Percentiles rank a stretch among this genome's conserved stretches.
phyloP scores from a whole-genome alignment of 257 asterid species.

The Misopates orontium region DNA sequence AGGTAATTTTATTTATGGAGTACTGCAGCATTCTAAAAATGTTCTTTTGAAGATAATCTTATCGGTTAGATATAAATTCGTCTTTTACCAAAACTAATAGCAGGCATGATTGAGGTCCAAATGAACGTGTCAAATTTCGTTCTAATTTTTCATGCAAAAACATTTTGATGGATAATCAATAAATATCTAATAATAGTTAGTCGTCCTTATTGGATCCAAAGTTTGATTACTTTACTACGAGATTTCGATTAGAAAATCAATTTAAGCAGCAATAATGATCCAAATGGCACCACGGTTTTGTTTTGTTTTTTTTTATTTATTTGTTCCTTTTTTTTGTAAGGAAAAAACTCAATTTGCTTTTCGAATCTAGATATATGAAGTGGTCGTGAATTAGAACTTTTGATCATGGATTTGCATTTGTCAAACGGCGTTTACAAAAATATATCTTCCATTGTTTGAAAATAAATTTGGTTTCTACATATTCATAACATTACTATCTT shows the following conservation, averaged over 20 bases:
- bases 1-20: neutral
- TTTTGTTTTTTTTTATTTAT: no score
- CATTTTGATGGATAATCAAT: neutral
- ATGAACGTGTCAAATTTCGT: neutral
- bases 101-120: conserved; percentile 4
- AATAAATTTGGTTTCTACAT: no score
- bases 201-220: neutral
- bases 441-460: no score
- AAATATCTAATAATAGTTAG: neutral
- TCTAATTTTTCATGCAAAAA: neutral
- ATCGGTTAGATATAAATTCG: neutral
- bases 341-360: neutral
- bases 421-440: no score
- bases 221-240: neutral
- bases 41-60: neutral
- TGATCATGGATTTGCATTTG: neutral
- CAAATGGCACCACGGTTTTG: neutral
- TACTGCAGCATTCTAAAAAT: neutral
- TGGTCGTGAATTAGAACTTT: neutral
- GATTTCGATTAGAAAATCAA: no score
- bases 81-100: neutral
- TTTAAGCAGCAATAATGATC: conserved; percentile 3
- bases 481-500: no score
- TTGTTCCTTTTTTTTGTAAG: no score
- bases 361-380: neutral